Conservation (phyloP, 2,329 filamentous ascomycete species). For the Ceratocystis cubensis region DNA sequence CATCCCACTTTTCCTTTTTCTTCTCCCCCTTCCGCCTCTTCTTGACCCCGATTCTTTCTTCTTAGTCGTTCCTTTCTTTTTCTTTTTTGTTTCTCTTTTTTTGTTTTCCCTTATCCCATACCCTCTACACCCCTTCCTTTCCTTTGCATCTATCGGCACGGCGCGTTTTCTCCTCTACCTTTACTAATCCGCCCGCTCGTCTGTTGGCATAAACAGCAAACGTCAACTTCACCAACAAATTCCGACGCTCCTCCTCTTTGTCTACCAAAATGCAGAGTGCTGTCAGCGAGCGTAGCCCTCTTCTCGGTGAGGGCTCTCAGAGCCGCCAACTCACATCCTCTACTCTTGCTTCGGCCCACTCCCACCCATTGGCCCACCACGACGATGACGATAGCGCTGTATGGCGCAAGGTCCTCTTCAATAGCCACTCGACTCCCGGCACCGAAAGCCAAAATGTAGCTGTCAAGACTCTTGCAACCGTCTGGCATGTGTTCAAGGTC, state of each 20-base stretch:
- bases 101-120: background rate
- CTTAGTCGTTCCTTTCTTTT: constrained; percentile 8
- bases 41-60: constrained; percentile 5
- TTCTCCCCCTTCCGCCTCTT: background rate
- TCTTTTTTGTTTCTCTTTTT: constrained; percentile 6
- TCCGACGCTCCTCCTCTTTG: constrained; percentile 21
- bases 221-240: constrained; percentile 25
- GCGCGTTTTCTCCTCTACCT: background rate
- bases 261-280: constrained; percentile 20
- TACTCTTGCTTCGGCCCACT: constrained; percentile 6
- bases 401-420: constrained; percentile 31
- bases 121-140: background rate
- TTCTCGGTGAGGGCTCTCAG: constrained; percentile 29
- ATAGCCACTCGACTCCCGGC: constrained; percentile 40
- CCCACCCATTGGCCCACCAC: background rate
- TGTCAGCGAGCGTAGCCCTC: constrained; percentile 32
- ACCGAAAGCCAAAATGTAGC: constrained; percentile 33
- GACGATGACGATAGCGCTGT: constrained; percentile 11
- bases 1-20: background rate
- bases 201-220: constrained; percentile 23
- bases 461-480: constrained; percentile 19
- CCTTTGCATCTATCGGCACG: background rate
- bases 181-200: background rate
- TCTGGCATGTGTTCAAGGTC: constrained; percentile 45
- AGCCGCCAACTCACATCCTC: background rate